Base-by-base conservation (phyloP, 495 filamentous ascomycete species). In the Hypoxylon fuscum region DNA sequence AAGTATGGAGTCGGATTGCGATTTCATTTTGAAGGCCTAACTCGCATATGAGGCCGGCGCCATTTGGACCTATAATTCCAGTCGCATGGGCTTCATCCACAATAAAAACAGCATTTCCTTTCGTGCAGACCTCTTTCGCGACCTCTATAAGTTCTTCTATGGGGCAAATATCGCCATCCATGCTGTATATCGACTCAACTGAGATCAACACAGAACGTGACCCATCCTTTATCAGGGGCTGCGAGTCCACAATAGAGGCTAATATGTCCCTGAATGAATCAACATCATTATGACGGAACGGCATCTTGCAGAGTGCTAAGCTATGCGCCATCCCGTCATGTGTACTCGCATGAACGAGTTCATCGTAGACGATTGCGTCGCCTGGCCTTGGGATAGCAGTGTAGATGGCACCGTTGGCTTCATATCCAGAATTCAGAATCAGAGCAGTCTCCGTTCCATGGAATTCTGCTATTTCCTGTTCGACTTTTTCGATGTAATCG, bases 61-160 rank as follows among this genome's bases (percentile, higher is more conserved):
- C 87, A 0, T 76, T 66, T 0, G 76, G 76, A 0, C 87, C 87
- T 50, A 84, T 75, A 0, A 87, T 77, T 0, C 87, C 87, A 14
- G 82, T 87, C 0, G 79, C 77, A 67, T 90, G 87, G 0, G 87
- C 87, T 64, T 90, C 87, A 50, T 90, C 87, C 9, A 90, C 79
- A 14, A 88, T 75, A 22, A 89, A 78, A 57, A 86, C 79, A 3
- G 74, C 83, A 68, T 87, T 86, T 0, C 73, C 74, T 2, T 40
- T 27, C 6, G 83, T 82, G 2, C 87, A 75, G 7, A 83, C 45
- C 4, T 78, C 73, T 35, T 87, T 79, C 1, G 84, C 80, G 0
- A 83, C 65, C 5, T 74, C 59, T 5, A 87, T 69, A n/a, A 88
- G 78, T 27, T 82, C 78, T 22, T 71, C 62, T 6, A 90, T 70